A percentile compares a stretch with the other conserved stretches of the same genome.
These are phyloP conservation scores for Pseudogymnoascus sp. DNA, from an alignment of 2,329 filamentous ascomycete species.

Conservation along the genomic window DNA sequence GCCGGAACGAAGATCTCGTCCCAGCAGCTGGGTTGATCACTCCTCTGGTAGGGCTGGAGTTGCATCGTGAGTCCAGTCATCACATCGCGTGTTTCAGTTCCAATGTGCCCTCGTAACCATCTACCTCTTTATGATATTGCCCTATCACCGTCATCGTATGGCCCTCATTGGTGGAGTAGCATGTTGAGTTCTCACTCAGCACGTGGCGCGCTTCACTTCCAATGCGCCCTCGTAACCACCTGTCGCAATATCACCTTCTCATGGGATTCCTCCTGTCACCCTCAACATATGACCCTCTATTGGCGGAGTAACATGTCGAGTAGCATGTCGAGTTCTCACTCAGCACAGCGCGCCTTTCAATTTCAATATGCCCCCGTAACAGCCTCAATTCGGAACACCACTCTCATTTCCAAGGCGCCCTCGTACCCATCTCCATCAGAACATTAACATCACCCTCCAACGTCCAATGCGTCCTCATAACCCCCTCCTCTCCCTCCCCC, in stretches of 20 bases:
- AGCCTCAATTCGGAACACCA: neutral
- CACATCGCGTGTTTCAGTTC: neutral
- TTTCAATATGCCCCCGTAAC: neutral
- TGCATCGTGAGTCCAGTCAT: neutral
- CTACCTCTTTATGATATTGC: neutral
- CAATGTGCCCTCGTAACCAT: neutral
- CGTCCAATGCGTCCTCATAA: neutral
- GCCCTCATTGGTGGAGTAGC: neutral
- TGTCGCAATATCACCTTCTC: no score
- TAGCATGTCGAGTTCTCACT: neutral
- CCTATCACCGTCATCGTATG: neutral
- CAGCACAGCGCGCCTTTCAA: neutral
- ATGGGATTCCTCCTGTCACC: no score
- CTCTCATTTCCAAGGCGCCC: neutral
- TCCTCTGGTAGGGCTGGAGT: neutral
- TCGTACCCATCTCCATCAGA: no score
- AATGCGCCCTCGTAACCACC: neutral
- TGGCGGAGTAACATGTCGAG: neutral
- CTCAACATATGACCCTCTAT: neutral
- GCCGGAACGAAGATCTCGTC: neutral
- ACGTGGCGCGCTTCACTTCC: neutral
- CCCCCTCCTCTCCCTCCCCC: neutral
- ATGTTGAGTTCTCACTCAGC: neutral
- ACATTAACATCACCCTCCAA: neutral
- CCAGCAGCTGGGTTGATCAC: neutral